phyloP scores from a whole-genome alignment of 345 rosid genomes.

The Acer campestre region DNA sequence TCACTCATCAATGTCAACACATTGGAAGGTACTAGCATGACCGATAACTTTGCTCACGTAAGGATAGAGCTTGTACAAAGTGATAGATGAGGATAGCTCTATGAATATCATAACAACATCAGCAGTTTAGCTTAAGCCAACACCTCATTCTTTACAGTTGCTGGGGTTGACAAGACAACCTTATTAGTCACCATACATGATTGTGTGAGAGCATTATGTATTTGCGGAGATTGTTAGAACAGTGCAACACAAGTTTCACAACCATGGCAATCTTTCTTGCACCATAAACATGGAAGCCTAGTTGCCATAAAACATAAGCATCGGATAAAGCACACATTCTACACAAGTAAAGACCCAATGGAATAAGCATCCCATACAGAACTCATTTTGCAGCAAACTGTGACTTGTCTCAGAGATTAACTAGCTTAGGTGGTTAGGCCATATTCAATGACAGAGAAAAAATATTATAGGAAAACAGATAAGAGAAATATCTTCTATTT shows the following conservation, averaged over 20 bases:
- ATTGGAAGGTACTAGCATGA: background rate
- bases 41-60: too few species aligned
- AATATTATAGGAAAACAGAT: too few species aligned
- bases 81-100: background rate
- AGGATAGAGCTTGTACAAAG: background rate
- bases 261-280: background rate
- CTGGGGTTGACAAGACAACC: background rate
- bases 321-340: background rate
- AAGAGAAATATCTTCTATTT: background rate
- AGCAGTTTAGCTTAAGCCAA: background rate
- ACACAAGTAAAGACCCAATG: background rate
- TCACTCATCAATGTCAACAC: too few species aligned
- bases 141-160: background rate
- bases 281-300: background rate
- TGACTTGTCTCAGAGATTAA: background rate
- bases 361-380: background rate
- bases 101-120: background rate
- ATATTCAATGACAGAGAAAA: background rate
- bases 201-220: background rate
- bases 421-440: background rate
- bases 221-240: background rate
- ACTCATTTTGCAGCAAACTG: background rate
- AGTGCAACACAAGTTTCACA: too few species aligned
- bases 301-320: background rate
- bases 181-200: background rate